These are phyloP conservation scores for Lachnellula willkommii DNA, from an alignment of 2,329 filamentous ascomycete genomes.

Conservation along the genomic window DNA sequence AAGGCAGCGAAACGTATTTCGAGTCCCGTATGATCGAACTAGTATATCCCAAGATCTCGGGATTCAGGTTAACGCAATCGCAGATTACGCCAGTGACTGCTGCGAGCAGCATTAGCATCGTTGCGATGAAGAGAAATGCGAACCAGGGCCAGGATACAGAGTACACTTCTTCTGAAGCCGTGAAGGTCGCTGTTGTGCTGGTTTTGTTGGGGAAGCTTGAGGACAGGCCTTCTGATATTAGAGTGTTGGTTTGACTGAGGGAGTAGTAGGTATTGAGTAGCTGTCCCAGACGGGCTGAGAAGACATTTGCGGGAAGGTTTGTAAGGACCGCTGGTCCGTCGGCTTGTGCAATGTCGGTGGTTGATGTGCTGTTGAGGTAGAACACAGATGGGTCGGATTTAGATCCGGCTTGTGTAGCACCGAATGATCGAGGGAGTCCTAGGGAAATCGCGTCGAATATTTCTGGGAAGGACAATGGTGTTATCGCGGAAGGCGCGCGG, in stretches of 20 bases:
- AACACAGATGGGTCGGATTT: slow-evolving; percentile 5
- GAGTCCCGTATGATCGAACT: slow-evolving; percentile 2
- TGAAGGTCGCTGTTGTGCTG: neutral
- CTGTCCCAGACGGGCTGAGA: neutral
- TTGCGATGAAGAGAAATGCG: slow-evolving; percentile 1
- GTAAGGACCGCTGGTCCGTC: neutral
- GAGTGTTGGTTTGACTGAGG: neutral
- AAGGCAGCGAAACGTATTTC: neutral
- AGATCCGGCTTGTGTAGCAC: neutral
- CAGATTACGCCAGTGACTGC: neutral
- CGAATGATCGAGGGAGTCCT: slow-evolving; percentile 2
- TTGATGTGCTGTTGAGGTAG: slow-evolving; percentile 6
- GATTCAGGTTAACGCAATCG: neutral
- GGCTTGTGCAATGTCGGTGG: neutral
- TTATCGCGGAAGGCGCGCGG: slow-evolving; percentile 1
- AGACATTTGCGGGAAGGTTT: neutral
- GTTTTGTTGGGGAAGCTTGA: neutral
- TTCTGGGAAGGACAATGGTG: slow-evolving; percentile 5
- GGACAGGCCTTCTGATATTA: slow-evolving; percentile 1
- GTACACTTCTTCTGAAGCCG: neutral
- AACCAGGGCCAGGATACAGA: slow-evolving; percentile 8
- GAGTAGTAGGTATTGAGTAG: slow-evolving; percentile 9
- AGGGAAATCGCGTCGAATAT: slow-evolving; percentile 4
- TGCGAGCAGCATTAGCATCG: slow-evolving; percentile 3
- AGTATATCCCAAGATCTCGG: neutral